A percentile compares a stretch with the other conserved stretches of the same genome.
phyloP scores from a whole-genome alignment of 1,284 basidiomycete genomes.

The Marasmius sp. region DNA sequence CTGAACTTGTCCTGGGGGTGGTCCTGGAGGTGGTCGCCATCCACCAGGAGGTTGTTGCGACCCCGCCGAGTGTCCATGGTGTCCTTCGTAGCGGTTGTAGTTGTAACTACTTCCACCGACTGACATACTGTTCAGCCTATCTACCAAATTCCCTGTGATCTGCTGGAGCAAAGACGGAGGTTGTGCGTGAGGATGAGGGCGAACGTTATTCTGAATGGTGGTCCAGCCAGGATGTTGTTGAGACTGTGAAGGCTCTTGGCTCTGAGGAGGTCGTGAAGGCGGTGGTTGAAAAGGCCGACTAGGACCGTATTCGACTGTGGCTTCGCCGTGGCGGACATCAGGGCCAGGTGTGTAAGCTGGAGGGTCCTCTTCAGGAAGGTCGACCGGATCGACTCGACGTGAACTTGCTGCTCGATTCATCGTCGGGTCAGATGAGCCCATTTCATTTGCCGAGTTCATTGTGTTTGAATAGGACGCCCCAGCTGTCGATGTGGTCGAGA shows the following conservation, averaged over 20 bases:
- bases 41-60: neutral
- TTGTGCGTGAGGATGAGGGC: conserved; percentile 3
- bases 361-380: conserved; percentile 48
- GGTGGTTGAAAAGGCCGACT: conserved; percentile 57
- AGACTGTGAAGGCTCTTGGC: conserved; percentile 7
- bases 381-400: neutral
- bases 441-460: neutral
- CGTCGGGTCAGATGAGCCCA: neutral
- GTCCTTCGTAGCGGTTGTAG: conserved; percentile 2
- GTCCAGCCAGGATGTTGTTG: conserved; percentile 13
- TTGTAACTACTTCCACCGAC: conserved; percentile 1
- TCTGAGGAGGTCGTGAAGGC: conserved; percentile 21
- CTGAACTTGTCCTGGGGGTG: neutral
- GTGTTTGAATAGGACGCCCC: neutral
- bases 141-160: conserved; percentile 17
- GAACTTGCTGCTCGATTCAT: neutral
- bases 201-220: conserved; percentile 10
- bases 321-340: conserved; percentile 53
- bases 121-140: conserved; percentile 12
- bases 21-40: neutral
- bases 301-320: conserved; percentile 62
- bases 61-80: conserved; percentile 7
- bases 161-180: conserved; percentile 10
- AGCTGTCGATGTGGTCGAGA: neutral
- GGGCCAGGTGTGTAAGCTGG: conserved; percentile 66